These are phyloP conservation scores for Asparagopsis taxiformis DNA, from an alignment of 31 red algal species.

Conservation along the genomic window DNA sequence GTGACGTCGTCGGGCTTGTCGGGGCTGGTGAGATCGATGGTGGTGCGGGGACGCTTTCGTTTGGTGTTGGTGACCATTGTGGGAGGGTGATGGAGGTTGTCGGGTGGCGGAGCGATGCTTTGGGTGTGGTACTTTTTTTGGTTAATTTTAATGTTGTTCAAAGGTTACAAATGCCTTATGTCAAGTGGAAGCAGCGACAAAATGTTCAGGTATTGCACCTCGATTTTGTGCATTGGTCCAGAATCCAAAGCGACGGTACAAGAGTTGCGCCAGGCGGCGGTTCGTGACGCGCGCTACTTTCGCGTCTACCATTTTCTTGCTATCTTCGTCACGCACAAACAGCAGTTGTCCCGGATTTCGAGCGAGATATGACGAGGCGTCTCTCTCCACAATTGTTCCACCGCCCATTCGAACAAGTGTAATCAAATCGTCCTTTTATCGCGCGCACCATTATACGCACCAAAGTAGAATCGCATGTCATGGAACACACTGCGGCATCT, in stretches of 20 bases:
- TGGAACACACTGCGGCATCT: conserved; percentile 16
- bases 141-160: background rate
- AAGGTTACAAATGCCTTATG: background rate
- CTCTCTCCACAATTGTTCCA: conserved; percentile 14
- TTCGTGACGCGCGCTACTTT: background rate
- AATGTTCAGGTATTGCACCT: background rate
- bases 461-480: conserved; percentile 5
- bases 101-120: conserved; percentile 6
- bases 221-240: conserved; percentile 37
- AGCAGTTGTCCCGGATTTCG: background rate
- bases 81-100: conserved; percentile 31
- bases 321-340: conserved; percentile 27
- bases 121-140: background rate
- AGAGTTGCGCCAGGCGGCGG: conserved; percentile 14
- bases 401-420: conserved; percentile 28
- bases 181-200: background rate
- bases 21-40: conserved; percentile 34
- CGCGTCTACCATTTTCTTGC: conserved; percentile 5
- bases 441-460: conserved; percentile 20
- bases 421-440: conserved; percentile 40
- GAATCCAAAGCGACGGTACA: conserved; percentile 11
- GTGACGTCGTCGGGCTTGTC: conserved; percentile 16
- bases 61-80: conserved; percentile 18
- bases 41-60: conserved; percentile 31
- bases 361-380: background rate